Conservation (phyloP, 2,329 filamentous ascomycete species). For the Aureobasidium sp. region DNA sequence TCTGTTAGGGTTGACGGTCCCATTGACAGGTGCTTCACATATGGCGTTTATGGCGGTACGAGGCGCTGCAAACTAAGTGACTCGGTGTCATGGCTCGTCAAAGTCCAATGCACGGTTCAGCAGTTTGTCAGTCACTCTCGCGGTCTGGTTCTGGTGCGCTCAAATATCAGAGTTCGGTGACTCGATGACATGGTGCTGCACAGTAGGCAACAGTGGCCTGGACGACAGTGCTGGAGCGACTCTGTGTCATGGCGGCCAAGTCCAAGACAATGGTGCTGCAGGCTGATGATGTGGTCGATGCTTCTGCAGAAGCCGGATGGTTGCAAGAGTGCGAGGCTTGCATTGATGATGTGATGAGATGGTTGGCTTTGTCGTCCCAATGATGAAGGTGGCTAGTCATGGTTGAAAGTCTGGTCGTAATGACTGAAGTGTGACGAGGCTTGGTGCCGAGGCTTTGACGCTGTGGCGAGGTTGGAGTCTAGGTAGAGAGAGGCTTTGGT, state of each 20-base stretch:
- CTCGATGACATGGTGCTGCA: neutral
- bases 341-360: neutral
- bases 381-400: neutral
- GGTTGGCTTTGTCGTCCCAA: neutral
- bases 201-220: neutral
- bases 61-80: neutral
- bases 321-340: neutral
- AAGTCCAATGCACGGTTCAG: neutral
- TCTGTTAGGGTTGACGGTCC: neutral
- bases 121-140: neutral
- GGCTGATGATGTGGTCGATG: neutral
- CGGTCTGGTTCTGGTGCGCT: neutral
- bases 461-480: neutral
- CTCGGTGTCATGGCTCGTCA: neutral
- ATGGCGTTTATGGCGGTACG: constrained; percentile 3
- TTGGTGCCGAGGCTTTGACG: neutral
- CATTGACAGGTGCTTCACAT: neutral
- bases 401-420: neutral
- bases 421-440: neutral
- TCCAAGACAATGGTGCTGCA: neutral
- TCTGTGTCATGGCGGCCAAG: neutral
- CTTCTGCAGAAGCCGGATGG: neutral
- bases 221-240: neutral
- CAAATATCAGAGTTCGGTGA: neutral
- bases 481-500: neutral